These are phyloP conservation scores for Pyrus pyrifolia DNA, from an alignment of 306 rosid genomes.

Conservation along the genomic window DNA sequence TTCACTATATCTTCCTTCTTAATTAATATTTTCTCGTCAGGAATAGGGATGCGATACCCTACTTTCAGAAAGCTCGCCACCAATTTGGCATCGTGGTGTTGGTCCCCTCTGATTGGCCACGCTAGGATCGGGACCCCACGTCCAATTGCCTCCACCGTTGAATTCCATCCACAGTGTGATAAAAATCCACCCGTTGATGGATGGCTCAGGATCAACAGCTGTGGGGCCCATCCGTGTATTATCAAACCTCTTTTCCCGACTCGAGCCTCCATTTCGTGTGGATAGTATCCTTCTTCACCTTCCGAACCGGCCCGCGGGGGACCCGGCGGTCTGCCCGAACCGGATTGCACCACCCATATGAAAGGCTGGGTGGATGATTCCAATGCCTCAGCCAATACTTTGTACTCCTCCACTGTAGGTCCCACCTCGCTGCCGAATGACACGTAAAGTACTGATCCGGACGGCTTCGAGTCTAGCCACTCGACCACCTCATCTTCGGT, in stretches of 20 bases:
- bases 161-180: slow-evolving; percentile 76
- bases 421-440: slow-evolving; percentile 52
- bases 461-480: slow-evolving; percentile 51
- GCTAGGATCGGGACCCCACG: slow-evolving; percentile 55
- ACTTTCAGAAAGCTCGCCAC: slow-evolving; percentile 39
- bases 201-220: slow-evolving; percentile 59
- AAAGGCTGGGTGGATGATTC: slow-evolving; percentile 33
- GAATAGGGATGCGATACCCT: slow-evolving; percentile 37
- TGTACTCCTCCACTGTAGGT: slow-evolving; percentile 35
- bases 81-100: slow-evolving; percentile 36
- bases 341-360: slow-evolving; percentile 51
- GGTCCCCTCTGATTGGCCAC: slow-evolving; percentile 72
- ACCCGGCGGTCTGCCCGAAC: slow-evolving; percentile 31
- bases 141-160: slow-evolving; percentile 53
- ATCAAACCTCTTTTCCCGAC: slow-evolving; percentile 54
- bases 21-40: slow-evolving; percentile 5
- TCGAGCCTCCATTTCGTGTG: slow-evolving; percentile 28
- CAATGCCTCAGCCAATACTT: slow-evolving; percentile 29
- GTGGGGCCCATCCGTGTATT: slow-evolving; percentile 74
- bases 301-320: background rate
- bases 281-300: slow-evolving; percentile 28
- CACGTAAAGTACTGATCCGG: slow-evolving; percentile 44
- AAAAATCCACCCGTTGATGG: slow-evolving; percentile 65
- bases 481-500: slow-evolving; percentile 44
- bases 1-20: slow-evolving; percentile 27